Conservation (phyloP, 257 asterid species). For the Salvia hispanica region DNA sequence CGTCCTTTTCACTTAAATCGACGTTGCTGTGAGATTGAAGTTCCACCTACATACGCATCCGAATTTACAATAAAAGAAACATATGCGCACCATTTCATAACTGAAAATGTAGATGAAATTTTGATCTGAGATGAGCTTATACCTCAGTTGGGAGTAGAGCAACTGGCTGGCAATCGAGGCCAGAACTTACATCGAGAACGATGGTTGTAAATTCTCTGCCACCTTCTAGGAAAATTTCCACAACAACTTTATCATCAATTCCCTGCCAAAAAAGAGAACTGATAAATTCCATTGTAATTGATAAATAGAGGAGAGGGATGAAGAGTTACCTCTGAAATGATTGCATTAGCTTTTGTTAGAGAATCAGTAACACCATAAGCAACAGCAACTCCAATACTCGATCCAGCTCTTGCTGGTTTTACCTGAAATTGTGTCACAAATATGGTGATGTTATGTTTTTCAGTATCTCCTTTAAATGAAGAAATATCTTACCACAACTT, state of each 20-base stretch:
- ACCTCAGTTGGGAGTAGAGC: conserved; percentile 90
- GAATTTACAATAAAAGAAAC: conserved; percentile 6
- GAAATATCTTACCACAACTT: conserved; percentile 78
- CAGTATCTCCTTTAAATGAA: conserved; percentile 23
- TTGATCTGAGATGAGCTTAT: conserved; percentile 20
- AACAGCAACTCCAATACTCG: conserved; percentile 89
- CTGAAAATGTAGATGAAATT: conserved; percentile 12
- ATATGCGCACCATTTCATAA: background rate
- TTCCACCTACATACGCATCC: conserved; percentile 60
- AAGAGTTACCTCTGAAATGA: conserved; percentile 71
- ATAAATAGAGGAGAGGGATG: conserved; percentile 24
- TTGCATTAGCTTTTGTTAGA: conserved; percentile 62
- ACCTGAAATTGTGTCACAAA: conserved; percentile 58
- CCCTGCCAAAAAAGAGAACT: conserved; percentile 51
- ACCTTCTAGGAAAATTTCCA: conserved; percentile 86
- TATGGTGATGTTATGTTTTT: conserved; percentile 6
- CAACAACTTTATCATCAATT: conserved; percentile 76
- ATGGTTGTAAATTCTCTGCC: conserved; percentile 89
- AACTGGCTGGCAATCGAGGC: conserved; percentile 65
- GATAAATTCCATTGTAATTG: background rate
- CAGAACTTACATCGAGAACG: conserved; percentile 79
- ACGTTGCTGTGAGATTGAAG: conserved; percentile 60
- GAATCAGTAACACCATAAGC: conserved; percentile 87
- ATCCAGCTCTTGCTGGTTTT: conserved; percentile 89
- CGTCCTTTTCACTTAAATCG: conserved; percentile 65